Base-by-base conservation (phyloP, 805 yeast genomes). In the Scheffersomyces coipomensis region DNA sequence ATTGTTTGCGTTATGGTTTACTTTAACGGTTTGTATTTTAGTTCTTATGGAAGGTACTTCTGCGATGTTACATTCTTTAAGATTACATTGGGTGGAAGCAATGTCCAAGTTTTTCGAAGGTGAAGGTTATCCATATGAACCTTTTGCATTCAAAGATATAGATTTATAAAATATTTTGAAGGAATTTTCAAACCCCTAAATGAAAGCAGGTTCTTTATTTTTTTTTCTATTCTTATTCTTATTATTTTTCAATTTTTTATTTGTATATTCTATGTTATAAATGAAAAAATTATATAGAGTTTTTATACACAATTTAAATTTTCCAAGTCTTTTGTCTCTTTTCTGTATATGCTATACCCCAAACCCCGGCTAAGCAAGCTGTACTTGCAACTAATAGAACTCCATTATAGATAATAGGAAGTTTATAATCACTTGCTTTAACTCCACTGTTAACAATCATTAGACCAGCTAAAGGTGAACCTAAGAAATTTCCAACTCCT, bases 41-140 rank as follows among this genome's bases (percentile, higher is more conserved):
- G 89, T 84, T 34, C 68, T 81, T 35, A 84, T 84, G 90, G 90
- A 84, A 63, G 90, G 90, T 40, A 84, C 89, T 0, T 81, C 88
- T n/a, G 89, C 89, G 16, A 84, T 84, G 90, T 68, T 84, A 53
- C 90, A 84, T 58, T 77, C 86, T 12, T 71, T 84, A 52, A 76
- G 90, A 64, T 68, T 84, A 51, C 90, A 84, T 55, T 84, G 90
- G 90, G 89, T 84, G 38, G 90, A 84, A 55, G 78, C 87, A 26
- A 84, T 84, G 90, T 80, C 87, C 33, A 84, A 84, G 59, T 83
- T 80, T 56, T 84, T 84, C 48, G 83, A 80, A 53, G 90, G 90
- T 55, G 88, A 83, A 54, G 90, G 90, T 47, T 64, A 73, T 34
- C 75, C 79, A 8, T 84, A 81, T 54, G 76, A 75, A 43, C 90